Base-by-base conservation (phyloP, 1,139 yeast genomes). In the Scheffersomyces stambukii region DNA sequence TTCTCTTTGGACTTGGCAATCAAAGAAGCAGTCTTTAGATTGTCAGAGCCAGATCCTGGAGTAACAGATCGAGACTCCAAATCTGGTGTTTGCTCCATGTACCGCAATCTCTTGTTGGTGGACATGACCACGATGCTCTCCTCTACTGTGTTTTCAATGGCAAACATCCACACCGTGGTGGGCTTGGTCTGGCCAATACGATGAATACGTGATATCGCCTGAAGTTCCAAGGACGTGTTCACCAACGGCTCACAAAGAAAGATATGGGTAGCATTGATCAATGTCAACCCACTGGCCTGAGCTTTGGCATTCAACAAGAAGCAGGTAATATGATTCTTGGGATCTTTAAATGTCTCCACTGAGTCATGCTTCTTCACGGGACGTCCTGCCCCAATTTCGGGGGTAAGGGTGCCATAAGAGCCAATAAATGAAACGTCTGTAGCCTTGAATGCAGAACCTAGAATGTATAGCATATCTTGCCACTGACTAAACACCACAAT, bases 91-190 rank as follows among this genome's bases (percentile, higher is more conserved):
- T 37, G 33, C 28, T 52, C 44, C 31, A 57, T 47, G 40, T 60
- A 66, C 32, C 63, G 62, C 23, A 73, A 41, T 31, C 81, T 43
- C 41, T 70, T 74, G 30, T 62, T 66, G 0, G 79, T 70, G 2
- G 79, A 68, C 35, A 74, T 56, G 23, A 68, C 58, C n/a, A 85
- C 73, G 31, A 91, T 83, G 30, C 83, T 79, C 50, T 89, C 95
- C 53, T 91, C 98, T n/a, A 91, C 93, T 0, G 95, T 78, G 25
- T 81, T 79, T 35, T 73, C 76, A 32, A 88, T 81, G 18, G 84
- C 79, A 60, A 89, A 86, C 73, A 83, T 80, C 95, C 96, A 89
- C 2, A 91, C 95, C 2, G 79, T 81, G 0, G 97, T 91, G 11
- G 73, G 75, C 23, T 67, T 63, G 3, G 69, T 73, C 52, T 91